Percentiles rank a stretch among this genome's conserved stretches.
Evolutionary conservation across 1,284 basidiomycete genomes (phyloP).

Genomic region (Stygiomarasmius scandens): DNA sequence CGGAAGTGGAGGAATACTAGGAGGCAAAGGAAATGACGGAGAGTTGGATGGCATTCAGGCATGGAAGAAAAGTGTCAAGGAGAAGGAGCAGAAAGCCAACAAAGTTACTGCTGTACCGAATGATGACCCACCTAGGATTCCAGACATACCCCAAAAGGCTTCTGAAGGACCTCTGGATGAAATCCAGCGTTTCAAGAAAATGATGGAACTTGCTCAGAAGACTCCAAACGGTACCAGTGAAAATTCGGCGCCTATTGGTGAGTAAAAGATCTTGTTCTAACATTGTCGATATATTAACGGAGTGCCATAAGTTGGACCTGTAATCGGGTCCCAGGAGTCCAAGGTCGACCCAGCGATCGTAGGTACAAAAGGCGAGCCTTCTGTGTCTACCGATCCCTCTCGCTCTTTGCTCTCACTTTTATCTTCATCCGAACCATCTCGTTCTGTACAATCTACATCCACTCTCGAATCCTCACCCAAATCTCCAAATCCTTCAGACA

Average conservation of each 20-base stretch:
- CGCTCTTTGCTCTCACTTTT: conserved; percentile 19
- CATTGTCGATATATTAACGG: neutral
- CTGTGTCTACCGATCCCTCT: conserved; percentile 6
- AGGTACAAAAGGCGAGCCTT: conserved; percentile 1
- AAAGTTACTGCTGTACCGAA: conserved; percentile 8
- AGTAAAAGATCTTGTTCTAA: conserved; percentile 9
- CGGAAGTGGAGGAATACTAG: conserved; percentile 61
- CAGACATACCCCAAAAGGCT: conserved; percentile 21
- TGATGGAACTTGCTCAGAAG: conserved; percentile 84
- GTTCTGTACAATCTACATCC: neutral
- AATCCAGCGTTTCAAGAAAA: conserved; percentile 82
- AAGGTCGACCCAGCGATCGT: conserved; percentile 1
- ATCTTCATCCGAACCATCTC: conserved; percentile 3
- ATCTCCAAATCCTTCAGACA: conserved; percentile 4
- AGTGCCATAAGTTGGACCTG: conserved; percentile 3
- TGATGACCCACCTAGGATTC: neutral
- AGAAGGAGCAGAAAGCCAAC: conserved; percentile 60
- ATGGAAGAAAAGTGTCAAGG: conserved; percentile 88
- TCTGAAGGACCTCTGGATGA: conserved; percentile 66
- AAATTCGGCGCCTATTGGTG: neutral
- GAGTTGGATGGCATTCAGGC: conserved; percentile 86
- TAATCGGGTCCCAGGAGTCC: neutral
- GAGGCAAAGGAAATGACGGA: conserved; percentile 59
- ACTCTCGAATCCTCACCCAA: conserved; percentile 5
- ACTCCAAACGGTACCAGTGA: conserved; percentile 27